A percentile compares a stretch with the other conserved stretches of the same genome.
Evolutionary conservation across 2,329 filamentous ascomycete species (phyloP).

Genomic region (Pseudocercospora vitis): DNA sequence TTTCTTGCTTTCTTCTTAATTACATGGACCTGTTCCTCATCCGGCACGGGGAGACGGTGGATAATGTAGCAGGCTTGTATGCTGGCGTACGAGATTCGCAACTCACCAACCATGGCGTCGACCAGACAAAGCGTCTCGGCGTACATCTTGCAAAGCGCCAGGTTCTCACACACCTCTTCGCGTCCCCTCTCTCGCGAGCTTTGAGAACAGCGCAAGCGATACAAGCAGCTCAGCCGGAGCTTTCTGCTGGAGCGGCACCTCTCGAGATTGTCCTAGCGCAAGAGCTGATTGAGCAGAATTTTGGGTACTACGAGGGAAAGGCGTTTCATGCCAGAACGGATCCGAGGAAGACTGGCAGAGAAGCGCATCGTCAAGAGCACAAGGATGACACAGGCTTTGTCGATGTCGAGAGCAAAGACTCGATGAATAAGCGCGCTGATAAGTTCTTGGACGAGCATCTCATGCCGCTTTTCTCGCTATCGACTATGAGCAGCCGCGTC

Average conservation of each 20-base stretch:
- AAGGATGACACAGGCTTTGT: slow-evolving; percentile 47
- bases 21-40: slow-evolving; percentile 70
- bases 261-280: slow-evolving; percentile 45
- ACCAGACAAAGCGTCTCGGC: slow-evolving; percentile 74
- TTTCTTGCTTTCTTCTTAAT: slow-evolving; percentile 8
- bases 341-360: slow-evolving; percentile 39
- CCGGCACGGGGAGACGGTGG: slow-evolving; percentile 85
- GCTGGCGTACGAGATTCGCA: slow-evolving; percentile 79
- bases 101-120: slow-evolving; percentile 76
- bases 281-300: slow-evolving; percentile 70
- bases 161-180: slow-evolving; percentile 71
- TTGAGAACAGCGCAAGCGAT: slow-evolving; percentile 69
- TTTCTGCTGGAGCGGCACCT: slow-evolving; percentile 2
- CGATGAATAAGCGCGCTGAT: slow-evolving; percentile 65
- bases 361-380: slow-evolving; percentile 43
- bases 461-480: slow-evolving; percentile 53
- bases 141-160: slow-evolving; percentile 63
- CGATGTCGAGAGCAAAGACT: slow-evolving; percentile 66
- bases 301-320: slow-evolving; percentile 68
- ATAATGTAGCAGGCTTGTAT: slow-evolving; percentile 76
- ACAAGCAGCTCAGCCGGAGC: slow-evolving; percentile 52
- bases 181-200: slow-evolving; percentile 76
- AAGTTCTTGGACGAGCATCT: slow-evolving; percentile 67
- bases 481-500: slow-evolving; percentile 11
- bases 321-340: slow-evolving; percentile 51